Evolutionary conservation across 768 basidiomycete species (phyloP), one percentile per base, ranked within the genome.

Genomic region (Candolleomyces aberdarensis): DNA sequence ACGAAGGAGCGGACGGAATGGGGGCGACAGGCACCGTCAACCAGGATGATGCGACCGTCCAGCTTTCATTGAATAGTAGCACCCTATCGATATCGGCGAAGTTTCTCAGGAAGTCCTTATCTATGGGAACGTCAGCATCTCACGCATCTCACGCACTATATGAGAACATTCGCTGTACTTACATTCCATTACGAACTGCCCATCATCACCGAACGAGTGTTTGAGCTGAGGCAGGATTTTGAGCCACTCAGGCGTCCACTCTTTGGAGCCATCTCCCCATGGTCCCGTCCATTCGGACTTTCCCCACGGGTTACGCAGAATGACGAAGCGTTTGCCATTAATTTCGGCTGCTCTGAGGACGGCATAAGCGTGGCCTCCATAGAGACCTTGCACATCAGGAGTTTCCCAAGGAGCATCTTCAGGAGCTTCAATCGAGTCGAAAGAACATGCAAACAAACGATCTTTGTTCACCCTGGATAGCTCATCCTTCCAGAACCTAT

Each of bases 171-270:
- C 13, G 5, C 36, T 9, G 17, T 13, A 68, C 74, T 61, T 49
- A 78, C 77, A 78, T 71, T 84, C 83, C 83, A 84, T 84, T 17
- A 85, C 72, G 58, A 85, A 85, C 57, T 82, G 74, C 1, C 84
- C 84, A 59, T 82, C 79, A 39, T 79, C 68, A 1, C 83, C 83
- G 60, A 85, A 85, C 0, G 67, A 58, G 67, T 85, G 83, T 4
- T 70, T 74, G 0, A 86, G 70, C 31, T 69, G 68, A 0, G 75
- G 70, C 5, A 85, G 72, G 3, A 74, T 68, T 22, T 71, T 71
- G 0, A 83, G 62, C 83, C 83, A 84, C 60, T 84, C 82, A 9
- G 62, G 58, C 0, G 77, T 82, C 84, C 84, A 85, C 64, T 85
- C 83, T 61, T 83, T 83, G 5, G 81, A 79, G 0, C 84, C 83